Evolutionary conservation across 345 rosid species (phyloP), one percentile per base, ranked within the genome.

Genomic region (Zanthoxylum bungeanum): DNA sequence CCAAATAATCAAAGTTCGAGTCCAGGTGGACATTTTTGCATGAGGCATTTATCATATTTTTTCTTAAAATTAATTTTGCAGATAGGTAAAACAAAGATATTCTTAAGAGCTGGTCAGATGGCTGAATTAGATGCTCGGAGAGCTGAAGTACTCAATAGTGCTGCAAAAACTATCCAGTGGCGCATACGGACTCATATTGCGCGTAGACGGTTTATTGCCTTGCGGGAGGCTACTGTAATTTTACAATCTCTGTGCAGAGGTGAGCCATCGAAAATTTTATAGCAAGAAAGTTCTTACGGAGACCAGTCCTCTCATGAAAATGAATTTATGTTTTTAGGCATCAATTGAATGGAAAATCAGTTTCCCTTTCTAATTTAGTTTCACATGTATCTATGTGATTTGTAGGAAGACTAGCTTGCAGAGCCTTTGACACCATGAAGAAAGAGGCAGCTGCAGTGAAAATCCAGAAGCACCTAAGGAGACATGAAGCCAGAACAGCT

Each of bases 71-170:
- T 76, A 74, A 44, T 52, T 55, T 64, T 85, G 79, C 89, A 94
- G 97, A 83, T 95, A 77, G 99, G 99, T 64, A 89, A 89, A 83
- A 95, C 98, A 49, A 95, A 95, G 87, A 84, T 95, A 44, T 95
- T 95, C 80, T 79, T 95, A 72, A 86, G 99, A 80, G 98, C 97
- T 12, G 99, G 99, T 74, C 99, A 95, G 84, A 95, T 95, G 99
- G 99, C 99, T 74, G 99, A 95, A 82, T 80, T 95, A 59, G 99
- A 95, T 74, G 89, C 97, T 63, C 77, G 88, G 70, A 90, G 99
- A 70, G 77, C 98, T 40, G 92, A 84, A 78, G 88, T 95, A 16
- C 91, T 95, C 76, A 87, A 79, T 68, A 78, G 31, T 57, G 99
- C 98, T 64, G 99, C 99, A 10, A 92, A 84, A 86, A 87, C 78